Base-by-base conservation (phyloP, 257 asterid species). In the Forsythia suspensa region DNA sequence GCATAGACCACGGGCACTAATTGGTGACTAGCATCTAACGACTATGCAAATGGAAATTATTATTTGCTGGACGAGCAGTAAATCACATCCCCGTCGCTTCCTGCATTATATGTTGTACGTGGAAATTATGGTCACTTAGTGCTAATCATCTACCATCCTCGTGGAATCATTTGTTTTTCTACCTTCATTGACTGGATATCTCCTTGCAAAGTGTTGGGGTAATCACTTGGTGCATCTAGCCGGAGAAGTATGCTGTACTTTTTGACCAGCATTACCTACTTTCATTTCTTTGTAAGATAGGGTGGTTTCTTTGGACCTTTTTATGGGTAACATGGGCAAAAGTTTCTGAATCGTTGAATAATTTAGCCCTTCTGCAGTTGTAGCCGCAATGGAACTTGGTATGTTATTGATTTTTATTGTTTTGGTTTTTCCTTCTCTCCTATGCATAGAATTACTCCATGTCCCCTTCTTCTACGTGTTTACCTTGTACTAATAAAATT, bases 1-100 rank as follows among this genome's bases (percentile, higher is more conserved):
- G 87, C 99, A 95, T 76, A 88, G 92, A 61, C 96, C 97, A 3
- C 88, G 94, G 82, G 96, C 99, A 40, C 94, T 95, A 38, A 86
- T 90, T 34, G 97, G 99, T 76, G 94, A 93, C 86, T 93, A 87
- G 79, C 43, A 48, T 34, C 10, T 73, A 36, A n/a, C n/a, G 5
- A 38, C 18, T 78, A 40, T 8, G 41, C 37, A 18, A 21, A 43
- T 9, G 74, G 74, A 57, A 68, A 16, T 16, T 38, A 72, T 16
- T 55, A 41, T 66, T 29, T 36, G 65, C 13, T 71, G 75, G 73
- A 74, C 76, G 71, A 38, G 72, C 70, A 11, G 41, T 2, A 13
- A 51, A 36, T 65, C 4, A 20, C n/a, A 7, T 42, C 36, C 18
- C 70, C 61, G 15, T 68, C 55, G 44, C 9, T 75, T 75, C 73